Conservation (phyloP, 208 protist genomes). For the Acanthamoeba lenticulata region DNA sequence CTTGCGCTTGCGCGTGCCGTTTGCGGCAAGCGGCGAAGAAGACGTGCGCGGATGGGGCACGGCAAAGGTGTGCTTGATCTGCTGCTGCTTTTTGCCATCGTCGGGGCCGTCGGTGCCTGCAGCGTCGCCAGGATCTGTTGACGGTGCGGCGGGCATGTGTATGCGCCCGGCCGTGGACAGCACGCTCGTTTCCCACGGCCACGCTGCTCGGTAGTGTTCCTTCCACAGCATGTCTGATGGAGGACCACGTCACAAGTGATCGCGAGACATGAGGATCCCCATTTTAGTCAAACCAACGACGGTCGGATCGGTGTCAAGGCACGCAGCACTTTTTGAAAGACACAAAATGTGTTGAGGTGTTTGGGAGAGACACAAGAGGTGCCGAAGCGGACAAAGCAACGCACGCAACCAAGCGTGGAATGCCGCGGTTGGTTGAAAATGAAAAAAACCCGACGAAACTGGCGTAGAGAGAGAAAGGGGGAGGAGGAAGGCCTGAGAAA, state of each 20-base stretch:
- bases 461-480: background rate
- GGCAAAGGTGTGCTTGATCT: background rate
- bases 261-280: background rate
- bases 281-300: background rate
- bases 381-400: no score
- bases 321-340: background rate
- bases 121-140: background rate
- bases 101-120: background rate
- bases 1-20: background rate
- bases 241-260: background rate
- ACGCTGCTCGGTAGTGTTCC: conserved; percentile 13
- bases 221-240: conserved; percentile 12
- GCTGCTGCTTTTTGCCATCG: no score
- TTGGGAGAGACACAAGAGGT: background rate
- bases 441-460: background rate
- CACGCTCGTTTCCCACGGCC: conserved; percentile 20
- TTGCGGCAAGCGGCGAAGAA: background rate
- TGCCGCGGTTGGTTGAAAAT: background rate
- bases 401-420: background rate
- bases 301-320: background rate
- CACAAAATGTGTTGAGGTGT: background rate
- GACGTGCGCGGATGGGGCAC: background rate
- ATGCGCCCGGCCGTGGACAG: background rate
- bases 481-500: background rate
- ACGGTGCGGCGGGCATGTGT: no score